A percentile compares a stretch with the other conserved stretches of the same genome.
These are phyloP conservation scores for Aspergillus brasiliensis DNA, from an alignment of 2,329 filamentous ascomycete genomes.

Conservation along the genomic window DNA sequence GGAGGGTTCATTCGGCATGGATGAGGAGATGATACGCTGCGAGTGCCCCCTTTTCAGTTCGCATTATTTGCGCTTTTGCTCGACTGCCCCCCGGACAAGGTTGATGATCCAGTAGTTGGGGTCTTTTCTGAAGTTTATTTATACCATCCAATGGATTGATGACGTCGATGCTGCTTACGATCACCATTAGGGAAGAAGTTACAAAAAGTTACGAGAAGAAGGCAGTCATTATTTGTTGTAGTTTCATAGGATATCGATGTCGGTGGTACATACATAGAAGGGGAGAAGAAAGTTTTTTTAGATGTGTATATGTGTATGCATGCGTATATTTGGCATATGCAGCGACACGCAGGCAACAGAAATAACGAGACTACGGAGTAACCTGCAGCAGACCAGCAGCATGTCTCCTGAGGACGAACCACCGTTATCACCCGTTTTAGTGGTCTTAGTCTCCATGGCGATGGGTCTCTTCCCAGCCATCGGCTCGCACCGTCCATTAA, in stretches of 20 bases:
- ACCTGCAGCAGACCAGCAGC: not conserved
- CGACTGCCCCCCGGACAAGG: not conserved
- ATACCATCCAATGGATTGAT: constrained; percentile 7
- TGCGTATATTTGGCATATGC: not conserved
- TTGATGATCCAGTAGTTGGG: not conserved
- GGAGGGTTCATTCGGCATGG: constrained; percentile 10
- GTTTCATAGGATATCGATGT: too few relatives aligned
- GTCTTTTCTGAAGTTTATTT: constrained; percentile 3
- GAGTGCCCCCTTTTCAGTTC: not conserved
- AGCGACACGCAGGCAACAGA: not conserved
- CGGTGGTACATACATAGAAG: too few relatives aligned
- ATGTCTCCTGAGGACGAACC: constrained; percentile 11
- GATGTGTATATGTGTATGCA: not conserved
- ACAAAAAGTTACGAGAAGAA: not conserved
- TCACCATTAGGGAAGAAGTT: not conserved
- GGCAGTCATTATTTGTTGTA: not conserved
- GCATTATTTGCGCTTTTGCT: not conserved
- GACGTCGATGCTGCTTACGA: not conserved
- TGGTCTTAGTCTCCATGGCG: constrained; percentile 4
- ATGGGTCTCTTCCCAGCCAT: constrained; percentile 17
- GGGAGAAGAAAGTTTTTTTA: not conserved
- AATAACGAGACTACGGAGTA: too few relatives aligned
- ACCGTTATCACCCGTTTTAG: constrained; percentile 1
- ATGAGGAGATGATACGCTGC: not conserved
- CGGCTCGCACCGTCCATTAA: constrained; percentile 16